phyloP scores from a whole-genome alignment of 2,329 filamentous ascomycete species.

The Blastomyces percursus region DNA sequence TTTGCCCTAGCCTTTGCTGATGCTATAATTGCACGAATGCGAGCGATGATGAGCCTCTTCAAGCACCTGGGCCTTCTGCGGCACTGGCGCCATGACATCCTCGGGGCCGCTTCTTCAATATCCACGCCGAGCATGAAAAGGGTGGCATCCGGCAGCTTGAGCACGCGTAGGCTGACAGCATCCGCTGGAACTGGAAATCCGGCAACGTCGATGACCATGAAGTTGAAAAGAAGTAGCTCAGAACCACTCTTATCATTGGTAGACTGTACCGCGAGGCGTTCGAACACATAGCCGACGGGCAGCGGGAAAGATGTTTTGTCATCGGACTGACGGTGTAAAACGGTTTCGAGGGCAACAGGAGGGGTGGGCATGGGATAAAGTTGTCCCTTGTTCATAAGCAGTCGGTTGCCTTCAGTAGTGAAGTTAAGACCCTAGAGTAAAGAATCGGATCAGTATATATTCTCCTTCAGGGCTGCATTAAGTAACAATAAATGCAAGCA shows the following conservation, averaged over 20 bases:
- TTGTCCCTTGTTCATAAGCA: slow-evolving; percentile 30
- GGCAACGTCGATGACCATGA: slow-evolving; percentile 37
- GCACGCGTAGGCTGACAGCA: slow-evolving; percentile 31
- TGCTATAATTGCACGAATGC: slow-evolving; percentile 30
- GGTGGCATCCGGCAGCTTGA: slow-evolving; percentile 27
- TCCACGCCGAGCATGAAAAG: slow-evolving; percentile 31
- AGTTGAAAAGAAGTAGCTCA: slow-evolving; percentile 30
- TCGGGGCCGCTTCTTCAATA: slow-evolving; percentile 25
- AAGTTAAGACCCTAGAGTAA: slow-evolving; percentile 28
- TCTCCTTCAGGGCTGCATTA: not conserved
- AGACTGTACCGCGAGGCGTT: slow-evolving; percentile 25
- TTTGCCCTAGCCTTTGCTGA: slow-evolving; percentile 29
- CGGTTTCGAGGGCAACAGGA: slow-evolving; percentile 22
- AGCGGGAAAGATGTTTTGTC: slow-evolving; percentile 28
- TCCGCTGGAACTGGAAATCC: slow-evolving; percentile 35
- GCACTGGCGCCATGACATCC: slow-evolving; percentile 34
- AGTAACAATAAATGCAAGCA: not conserved
- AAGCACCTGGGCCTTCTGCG: slow-evolving; percentile 31
- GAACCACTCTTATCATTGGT: slow-evolving; percentile 21
- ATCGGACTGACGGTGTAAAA: slow-evolving; percentile 28
- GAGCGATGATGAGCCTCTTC: slow-evolving; percentile 28
- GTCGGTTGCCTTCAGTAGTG: slow-evolving; percentile 23
- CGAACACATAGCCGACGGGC: slow-evolving; percentile 34
- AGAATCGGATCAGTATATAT: slow-evolving; percentile 1
- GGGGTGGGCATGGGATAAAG: slow-evolving; percentile 29